Evolutionary conservation across 306 rosid genomes (phyloP).

Genomic region (Quercus parvula): DNA sequence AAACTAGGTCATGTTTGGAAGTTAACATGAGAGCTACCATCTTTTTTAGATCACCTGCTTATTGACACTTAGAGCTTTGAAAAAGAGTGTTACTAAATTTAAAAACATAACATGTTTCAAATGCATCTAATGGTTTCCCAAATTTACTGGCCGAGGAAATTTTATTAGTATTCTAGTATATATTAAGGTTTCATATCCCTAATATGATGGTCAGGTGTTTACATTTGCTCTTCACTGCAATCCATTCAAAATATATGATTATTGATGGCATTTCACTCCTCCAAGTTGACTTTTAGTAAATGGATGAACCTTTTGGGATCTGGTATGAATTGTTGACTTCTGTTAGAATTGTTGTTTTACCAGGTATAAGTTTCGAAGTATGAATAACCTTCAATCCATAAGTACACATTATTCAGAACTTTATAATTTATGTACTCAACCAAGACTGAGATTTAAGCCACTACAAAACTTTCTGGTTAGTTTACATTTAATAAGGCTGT

Average conservation of each 20-base stretch:
- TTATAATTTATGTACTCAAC: not conserved
- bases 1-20: not conserved
- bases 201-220: not conserved
- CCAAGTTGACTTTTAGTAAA: not conserved
- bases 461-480: not conserved
- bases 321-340: not conserved
- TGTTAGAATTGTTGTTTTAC: not conserved
- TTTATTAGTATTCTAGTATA: too few species aligned
- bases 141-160: not conserved
- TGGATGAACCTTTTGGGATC: not conserved
- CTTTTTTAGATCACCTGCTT: not conserved
- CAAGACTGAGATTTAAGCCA: not conserved
- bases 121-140: not conserved
- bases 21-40: not conserved
- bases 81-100: not conserved
- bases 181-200: not conserved
- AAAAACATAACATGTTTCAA: not conserved
- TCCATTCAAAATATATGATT: not conserved
- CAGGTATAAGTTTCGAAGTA: not conserved
- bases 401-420: not conserved
- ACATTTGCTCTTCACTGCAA: not conserved
- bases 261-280: not conserved
- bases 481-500: not conserved
- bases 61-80: not conserved
- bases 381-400: not conserved